Evolutionary conservation across 805 yeast genomes (phyloP).

Genomic region (Wickerhamomyces canadensis): DNA sequence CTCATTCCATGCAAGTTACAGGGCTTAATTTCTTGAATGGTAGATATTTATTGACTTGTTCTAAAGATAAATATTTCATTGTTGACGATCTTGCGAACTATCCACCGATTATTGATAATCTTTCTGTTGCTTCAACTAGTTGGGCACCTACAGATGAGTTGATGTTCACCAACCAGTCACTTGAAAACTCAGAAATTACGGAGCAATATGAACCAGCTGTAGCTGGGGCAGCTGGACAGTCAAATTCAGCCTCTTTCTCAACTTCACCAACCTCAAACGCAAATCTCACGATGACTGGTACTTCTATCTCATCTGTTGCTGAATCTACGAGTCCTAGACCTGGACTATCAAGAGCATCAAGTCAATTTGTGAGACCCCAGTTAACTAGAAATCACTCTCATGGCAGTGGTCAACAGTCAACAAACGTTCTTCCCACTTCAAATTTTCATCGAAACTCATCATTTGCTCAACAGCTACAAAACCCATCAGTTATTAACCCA

Average conservation of each 20-base stretch:
- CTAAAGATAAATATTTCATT: slow-evolving; percentile 43
- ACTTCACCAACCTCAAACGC: slow-evolving; percentile 13
- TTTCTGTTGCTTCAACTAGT: slow-evolving; percentile 45
- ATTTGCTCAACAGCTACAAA: not conserved
- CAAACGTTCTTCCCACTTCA: not conserved
- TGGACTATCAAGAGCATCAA: slow-evolving; percentile 19
- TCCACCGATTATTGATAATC: slow-evolving; percentile 40
- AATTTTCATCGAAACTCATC: not conserved
- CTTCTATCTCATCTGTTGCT: slow-evolving; percentile 8
- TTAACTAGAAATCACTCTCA: slow-evolving; percentile 15
- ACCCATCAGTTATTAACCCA: slow-evolving; percentile 17
- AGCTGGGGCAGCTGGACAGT: slow-evolving; percentile 1
- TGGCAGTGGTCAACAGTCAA: slow-evolving; percentile 1
- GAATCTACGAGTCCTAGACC: slow-evolving; percentile 20
- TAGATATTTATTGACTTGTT: slow-evolving; percentile 39
- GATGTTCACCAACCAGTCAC: slow-evolving; percentile 38
- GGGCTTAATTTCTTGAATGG: slow-evolving; percentile 55
- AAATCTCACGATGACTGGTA: slow-evolving; percentile 3
- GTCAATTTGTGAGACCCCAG: slow-evolving; percentile 14
- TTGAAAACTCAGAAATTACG: slow-evolving; percentile 16
- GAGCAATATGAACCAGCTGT: not conserved
- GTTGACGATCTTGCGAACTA: slow-evolving; percentile 43
- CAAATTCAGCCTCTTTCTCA: slow-evolving; percentile 3
- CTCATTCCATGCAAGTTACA: slow-evolving; percentile 44
- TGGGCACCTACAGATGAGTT: slow-evolving; percentile 56